Evolutionary conservation across 1,284 basidiomycete genomes (phyloP), one percentile per base, ranked within the genome.

Genomic region (Leccinum pachyderme): DNA sequence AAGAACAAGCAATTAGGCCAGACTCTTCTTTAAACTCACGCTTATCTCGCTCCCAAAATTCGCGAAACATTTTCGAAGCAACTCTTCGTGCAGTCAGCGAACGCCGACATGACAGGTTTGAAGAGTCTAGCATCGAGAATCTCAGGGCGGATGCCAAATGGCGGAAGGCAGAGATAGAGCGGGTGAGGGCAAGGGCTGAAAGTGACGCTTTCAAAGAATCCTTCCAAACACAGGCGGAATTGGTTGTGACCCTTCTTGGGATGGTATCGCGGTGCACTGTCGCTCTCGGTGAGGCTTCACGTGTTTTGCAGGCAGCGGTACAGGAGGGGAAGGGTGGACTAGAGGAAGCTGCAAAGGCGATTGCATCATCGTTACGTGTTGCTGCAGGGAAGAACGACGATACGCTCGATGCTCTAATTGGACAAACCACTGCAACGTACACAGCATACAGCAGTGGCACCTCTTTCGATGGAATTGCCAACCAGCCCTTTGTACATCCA

Each of bases 241-340:
- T 86, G 15, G 74, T 91, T 54, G 84, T 93, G 18, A 79, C 77
- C 56, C 77, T 94, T 12, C 73, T 93, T 25, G 87, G 90, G 7
- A 84, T 91, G 72, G 78, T 94, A n/a, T 89, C 89, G 24, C 77
- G 91, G 54, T 89, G 86, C 64, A 92, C 87, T 2, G 81, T 88
- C 37, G 81, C 86, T 69, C 75, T 93, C 45, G 81, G 80, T 24
- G 86, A 91, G 54, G 84, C 87, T 11, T 83, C 85, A 12, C 77
- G 72, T 41, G 68, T 75, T 39, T 75, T 94, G 49, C 75, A 75
- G 45, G 74, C 72, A 3, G 71, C 80, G 5, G 67, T 74, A 7
- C 78, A 80, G 51, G 74, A 73, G 11, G 77, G 75, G 9, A 68
- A 69, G 6, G 77, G 77, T 43, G 70, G 73, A 52, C 59, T 77